Base-by-base conservation (phyloP, 306 rosid genomes). In the Ziziphus jujuba region DNA sequence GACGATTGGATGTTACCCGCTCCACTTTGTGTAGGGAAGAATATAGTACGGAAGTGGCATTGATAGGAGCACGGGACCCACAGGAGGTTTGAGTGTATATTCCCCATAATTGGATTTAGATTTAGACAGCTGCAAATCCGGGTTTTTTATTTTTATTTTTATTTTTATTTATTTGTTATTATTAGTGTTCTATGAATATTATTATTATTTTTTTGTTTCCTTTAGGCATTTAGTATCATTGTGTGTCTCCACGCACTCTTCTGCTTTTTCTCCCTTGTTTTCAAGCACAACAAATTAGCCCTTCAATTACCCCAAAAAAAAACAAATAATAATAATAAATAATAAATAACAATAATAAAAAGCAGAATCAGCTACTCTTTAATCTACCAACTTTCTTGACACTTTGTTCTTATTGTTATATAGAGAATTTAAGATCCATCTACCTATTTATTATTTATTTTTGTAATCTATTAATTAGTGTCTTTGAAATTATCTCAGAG, bases 21-120 rank as follows among this genome's bases (percentile, higher is more conserved):
- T 36, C 9, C 43, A 7, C 38, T 7, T 6, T 5, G 40, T 35
- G 40, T 36, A 36, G 43, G 43, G 43, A 56, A 57, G 64, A n/a
- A n/a, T 44, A 56, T 55, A 56, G 44, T 73, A 72, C 59, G 77
- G 66, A 72, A 34, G 25, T 33, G 48, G 34, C 60, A 54, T 31
- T 33, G 21, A 38, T 36, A 36, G 43, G 2, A 36, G 43, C 43
- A 5, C 1, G 17, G 72, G 64, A 25, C 59, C 72, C 55, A 59
- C 45, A 24, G 33, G 36, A 45, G n/a, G n/a, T 19, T 13, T 13
- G 56, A 61, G 40, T 7, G 49, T 40, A 56, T 55, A 60, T 72
- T 72, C 74, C 49, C 55, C 69, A 59, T 66, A 66, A 71, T 77
- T 66, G 44, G 73, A 59, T 71, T 71, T 71, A 61, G 77, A 71